Conservation (phyloP, 768 basidiomycete species). For the Cystofilobasidium macerans region DNA sequence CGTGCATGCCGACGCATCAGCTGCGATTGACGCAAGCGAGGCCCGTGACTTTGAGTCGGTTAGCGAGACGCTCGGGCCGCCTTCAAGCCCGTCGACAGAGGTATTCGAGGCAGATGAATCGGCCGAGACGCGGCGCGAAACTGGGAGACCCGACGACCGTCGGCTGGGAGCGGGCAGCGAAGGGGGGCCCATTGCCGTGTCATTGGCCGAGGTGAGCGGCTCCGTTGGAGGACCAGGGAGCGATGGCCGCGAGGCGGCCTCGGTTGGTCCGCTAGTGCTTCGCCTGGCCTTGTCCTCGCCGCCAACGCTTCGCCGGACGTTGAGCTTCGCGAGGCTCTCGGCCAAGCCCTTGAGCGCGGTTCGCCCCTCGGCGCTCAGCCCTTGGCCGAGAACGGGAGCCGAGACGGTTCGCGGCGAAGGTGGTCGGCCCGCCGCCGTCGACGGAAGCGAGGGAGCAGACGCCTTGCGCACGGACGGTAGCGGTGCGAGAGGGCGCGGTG, state of each 20-base stretch:
- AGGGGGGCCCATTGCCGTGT: not conserved
- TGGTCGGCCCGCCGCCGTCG: not conserved
- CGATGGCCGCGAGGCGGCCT: not conserved
- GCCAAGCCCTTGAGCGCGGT: constrained; percentile 16
- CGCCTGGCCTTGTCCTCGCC: not conserved
- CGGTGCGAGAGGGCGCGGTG: not conserved
- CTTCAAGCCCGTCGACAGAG: not conserved
- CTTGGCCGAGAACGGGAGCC: constrained; percentile 6
- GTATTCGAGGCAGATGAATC: not conserved
- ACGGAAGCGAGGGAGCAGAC: constrained; percentile 1
- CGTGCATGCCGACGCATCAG: not conserved
- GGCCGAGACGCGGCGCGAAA: not conserved
- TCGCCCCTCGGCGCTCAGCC: constrained; percentile 4
- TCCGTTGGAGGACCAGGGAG: not conserved
- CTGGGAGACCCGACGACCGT: not conserved
- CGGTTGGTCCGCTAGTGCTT: not conserved
- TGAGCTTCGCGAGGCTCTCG: constrained; percentile 22
- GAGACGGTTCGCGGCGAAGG: constrained; percentile 13
- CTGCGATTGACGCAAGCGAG: constrained; percentile 17
- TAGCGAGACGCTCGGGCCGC: not conserved
- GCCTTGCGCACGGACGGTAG: constrained; percentile 9
- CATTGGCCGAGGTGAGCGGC: not conserved
- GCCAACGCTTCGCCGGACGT: constrained; percentile 3
- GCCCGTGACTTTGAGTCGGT: constrained; percentile 6
- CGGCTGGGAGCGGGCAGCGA: not conserved